Evolutionary conservation across 306 rosid genomes (phyloP).

Genomic region (Lablab purpureus): DNA sequence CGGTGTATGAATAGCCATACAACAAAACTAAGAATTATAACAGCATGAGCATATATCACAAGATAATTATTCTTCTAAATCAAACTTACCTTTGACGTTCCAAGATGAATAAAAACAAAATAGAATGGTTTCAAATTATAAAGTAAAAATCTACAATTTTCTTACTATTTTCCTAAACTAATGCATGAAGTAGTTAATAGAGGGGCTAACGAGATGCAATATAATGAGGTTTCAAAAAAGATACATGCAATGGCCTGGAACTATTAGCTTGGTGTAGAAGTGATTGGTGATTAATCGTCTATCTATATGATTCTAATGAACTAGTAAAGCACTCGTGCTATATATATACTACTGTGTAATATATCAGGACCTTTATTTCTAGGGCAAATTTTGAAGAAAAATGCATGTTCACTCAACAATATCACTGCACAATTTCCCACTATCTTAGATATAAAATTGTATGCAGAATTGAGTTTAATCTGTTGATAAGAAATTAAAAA

Average conservation of each 20-base stretch:
- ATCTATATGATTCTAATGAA: background rate
- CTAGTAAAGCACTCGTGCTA: background rate
- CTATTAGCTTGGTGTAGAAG: background rate
- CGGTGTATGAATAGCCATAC: slow-evolving; percentile 42
- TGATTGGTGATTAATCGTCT: background rate
- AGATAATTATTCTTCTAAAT: background rate
- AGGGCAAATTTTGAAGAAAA: background rate
- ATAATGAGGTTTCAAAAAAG: background rate
- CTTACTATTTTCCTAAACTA: background rate
- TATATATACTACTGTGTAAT: too few relatives aligned
- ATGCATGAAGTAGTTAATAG: background rate
- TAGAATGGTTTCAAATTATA: background rate
- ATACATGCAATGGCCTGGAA: background rate
- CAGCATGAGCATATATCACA: background rate
- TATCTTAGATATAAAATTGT: background rate
- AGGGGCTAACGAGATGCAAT: background rate
- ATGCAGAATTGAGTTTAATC: background rate
- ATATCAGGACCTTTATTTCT: background rate
- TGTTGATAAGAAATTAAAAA: background rate
- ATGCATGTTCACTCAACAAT: background rate
- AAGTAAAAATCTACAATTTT: background rate
- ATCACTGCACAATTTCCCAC: background rate
- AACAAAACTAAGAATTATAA: background rate
- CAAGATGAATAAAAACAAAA: slow-evolving; percentile 1
- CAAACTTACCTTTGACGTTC: background rate